Conservation (phyloP, 768 basidiomycete genomes). For the Clavulina sp. region DNA sequence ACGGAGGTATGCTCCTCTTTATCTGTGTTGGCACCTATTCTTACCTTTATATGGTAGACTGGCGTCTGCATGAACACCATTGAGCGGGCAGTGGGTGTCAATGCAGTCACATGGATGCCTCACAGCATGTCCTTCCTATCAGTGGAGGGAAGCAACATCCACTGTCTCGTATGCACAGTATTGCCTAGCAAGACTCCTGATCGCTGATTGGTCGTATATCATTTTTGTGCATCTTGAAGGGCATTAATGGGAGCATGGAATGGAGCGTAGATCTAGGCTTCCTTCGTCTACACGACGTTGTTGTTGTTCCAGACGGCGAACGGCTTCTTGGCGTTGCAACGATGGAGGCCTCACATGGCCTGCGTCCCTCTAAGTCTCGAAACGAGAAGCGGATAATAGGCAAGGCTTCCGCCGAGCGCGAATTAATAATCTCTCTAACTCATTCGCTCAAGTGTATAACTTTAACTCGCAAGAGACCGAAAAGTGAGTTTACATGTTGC, state of each 20-base stretch:
- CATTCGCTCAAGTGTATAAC: slow-evolving; percentile 38
- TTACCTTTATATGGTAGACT: slow-evolving; percentile 20
- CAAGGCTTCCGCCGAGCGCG: slow-evolving; percentile 17
- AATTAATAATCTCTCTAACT: background rate
- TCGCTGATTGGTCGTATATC: background rate
- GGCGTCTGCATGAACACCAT: slow-evolving; percentile 54
- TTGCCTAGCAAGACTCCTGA: too few species aligned
- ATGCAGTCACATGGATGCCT: slow-evolving; percentile 53
- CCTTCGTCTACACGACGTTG: slow-evolving; percentile 49
- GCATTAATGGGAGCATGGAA: slow-evolving; percentile 41
- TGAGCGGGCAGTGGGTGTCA: slow-evolving; percentile 34
- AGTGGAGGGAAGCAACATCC: slow-evolving; percentile 43
- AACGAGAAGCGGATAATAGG: slow-evolving; percentile 60
- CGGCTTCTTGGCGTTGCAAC: slow-evolving; percentile 54
- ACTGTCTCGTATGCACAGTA: slow-evolving; percentile 1
- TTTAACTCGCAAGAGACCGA: slow-evolving; percentile 44
- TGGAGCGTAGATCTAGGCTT: slow-evolving; percentile 40
- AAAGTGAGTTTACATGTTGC: slow-evolving; percentile 19
- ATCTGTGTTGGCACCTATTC: slow-evolving; percentile 1
- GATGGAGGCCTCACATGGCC: slow-evolving; percentile 41
- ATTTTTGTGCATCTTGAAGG: slow-evolving; percentile 20
- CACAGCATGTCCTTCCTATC: slow-evolving; percentile 49
- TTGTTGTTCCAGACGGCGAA: slow-evolving; percentile 12
- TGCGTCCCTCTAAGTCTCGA: slow-evolving; percentile 51
- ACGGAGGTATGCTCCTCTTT: slow-evolving; percentile 22